phyloP scores from a whole-genome alignment of 108 stramenopile genomes.

The Licmophora abbreviata region DNA sequence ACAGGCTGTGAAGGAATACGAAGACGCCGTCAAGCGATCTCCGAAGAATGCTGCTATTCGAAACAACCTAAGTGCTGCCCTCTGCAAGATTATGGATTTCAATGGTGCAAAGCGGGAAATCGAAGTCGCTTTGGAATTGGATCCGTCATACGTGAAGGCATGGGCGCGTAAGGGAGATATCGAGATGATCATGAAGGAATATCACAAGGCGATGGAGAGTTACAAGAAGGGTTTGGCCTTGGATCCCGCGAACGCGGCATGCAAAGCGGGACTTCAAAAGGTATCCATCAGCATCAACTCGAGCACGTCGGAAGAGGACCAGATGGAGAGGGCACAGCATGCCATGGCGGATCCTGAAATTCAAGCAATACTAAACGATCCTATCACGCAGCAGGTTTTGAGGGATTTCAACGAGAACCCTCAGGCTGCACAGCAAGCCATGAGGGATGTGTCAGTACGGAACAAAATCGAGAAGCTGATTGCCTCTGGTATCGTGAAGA shows the following conservation, averaged over 20 bases:
- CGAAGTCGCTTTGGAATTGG: slow-evolving; percentile 93
- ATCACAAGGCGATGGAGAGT: slow-evolving; percentile 95
- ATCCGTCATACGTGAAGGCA: slow-evolving; percentile 97
- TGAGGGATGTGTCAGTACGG: slow-evolving; percentile 81
- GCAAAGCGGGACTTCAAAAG: slow-evolving; percentile 89
- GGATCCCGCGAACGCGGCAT: slow-evolving; percentile 83
- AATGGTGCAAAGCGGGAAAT: slow-evolving; percentile 89
- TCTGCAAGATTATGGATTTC: slow-evolving; percentile 96
- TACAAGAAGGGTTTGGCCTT: slow-evolving; percentile 89
- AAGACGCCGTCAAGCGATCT: slow-evolving; percentile 96
- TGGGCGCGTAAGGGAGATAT: slow-evolving; percentile 98
- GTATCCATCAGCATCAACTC: slow-evolving; percentile 64
- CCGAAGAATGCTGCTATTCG: slow-evolving; percentile 95
- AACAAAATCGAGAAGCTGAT: slow-evolving; percentile 97
- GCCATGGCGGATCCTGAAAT: slow-evolving; percentile 99
- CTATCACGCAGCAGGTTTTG: slow-evolving; percentile 93
- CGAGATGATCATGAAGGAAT: slow-evolving; percentile 95
- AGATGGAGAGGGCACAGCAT: slow-evolving; percentile 90
- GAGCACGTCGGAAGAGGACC: slow-evolving; percentile 83
- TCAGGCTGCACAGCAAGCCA: slow-evolving; percentile 80
- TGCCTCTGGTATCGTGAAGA: slow-evolving; percentile 94
- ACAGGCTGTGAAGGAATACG: slow-evolving; percentile 79
- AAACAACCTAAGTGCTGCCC: slow-evolving; percentile 95
- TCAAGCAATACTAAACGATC: slow-evolving; percentile 92
- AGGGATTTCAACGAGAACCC: slow-evolving; percentile 94